phyloP scores from a whole-genome alignment of 2,329 filamentous ascomycete genomes.

The Hymenoscyphus linearis region DNA sequence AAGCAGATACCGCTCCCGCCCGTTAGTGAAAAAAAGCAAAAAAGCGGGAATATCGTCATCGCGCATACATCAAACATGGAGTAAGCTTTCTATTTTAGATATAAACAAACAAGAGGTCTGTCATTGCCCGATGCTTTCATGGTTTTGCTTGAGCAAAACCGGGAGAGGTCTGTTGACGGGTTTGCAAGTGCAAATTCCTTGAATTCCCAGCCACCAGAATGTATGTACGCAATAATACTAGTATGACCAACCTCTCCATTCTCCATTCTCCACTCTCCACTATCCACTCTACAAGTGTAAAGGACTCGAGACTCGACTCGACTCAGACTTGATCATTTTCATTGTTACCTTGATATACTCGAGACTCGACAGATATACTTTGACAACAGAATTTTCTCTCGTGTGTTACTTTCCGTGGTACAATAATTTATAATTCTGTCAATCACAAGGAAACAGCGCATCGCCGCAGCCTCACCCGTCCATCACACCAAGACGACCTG shows the following conservation, averaged over 20 bases:
- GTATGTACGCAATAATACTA: background rate
- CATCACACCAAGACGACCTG: background rate
- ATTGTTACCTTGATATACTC: background rate
- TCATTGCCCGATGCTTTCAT: too few relatives aligned
- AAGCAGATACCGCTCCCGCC: background rate
- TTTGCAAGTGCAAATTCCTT: background rate
- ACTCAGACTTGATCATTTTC: background rate
- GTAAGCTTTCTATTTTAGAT: too few relatives aligned
- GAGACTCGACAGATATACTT: too few relatives aligned
- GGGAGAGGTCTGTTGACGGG: too few relatives aligned
- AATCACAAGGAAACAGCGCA: background rate
- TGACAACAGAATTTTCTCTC: background rate
- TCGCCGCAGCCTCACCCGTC: background rate
- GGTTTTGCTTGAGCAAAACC: too few relatives aligned
- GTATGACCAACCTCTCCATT: background rate
- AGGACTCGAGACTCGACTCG: background rate
- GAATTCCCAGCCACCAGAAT: background rate
- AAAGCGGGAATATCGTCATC: background rate
- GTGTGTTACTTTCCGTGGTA: background rate
- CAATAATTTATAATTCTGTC: background rate
- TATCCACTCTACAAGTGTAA: background rate
- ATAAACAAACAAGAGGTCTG: too few relatives aligned
- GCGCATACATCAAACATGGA: background rate
- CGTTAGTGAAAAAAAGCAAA: background rate
- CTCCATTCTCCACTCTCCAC: too few relatives aligned